phyloP scores from a whole-genome alignment of 1,284 basidiomycete genomes.

The Vanrija sp. region DNA sequence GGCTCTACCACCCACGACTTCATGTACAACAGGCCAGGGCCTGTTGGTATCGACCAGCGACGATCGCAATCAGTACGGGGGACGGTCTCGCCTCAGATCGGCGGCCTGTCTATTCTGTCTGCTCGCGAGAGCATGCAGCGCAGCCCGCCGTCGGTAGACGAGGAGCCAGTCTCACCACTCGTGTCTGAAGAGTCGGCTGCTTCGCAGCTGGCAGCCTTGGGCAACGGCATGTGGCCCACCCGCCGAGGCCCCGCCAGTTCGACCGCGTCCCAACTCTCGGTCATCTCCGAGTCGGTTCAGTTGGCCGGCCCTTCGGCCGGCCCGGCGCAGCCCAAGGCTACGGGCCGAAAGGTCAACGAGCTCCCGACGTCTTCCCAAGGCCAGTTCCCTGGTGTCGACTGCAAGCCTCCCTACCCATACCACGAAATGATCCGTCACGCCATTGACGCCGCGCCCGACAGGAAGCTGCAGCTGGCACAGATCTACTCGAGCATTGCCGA shows the following conservation, averaged over 20 bases:
- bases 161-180: constrained; percentile 20
- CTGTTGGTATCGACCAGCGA: constrained; percentile 6
- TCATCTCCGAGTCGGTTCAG: constrained; percentile 20
- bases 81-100: constrained; percentile 20
- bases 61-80: constrained; percentile 8
- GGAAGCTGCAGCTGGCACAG: constrained; percentile 45
- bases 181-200: constrained; percentile 19
- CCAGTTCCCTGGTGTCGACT: constrained; percentile 40
- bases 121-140: constrained; percentile 3
- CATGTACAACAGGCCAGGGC: constrained; percentile 1
- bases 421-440: constrained; percentile 48
- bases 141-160: constrained; percentile 8
- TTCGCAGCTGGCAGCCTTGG: constrained; percentile 15
- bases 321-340: constrained; percentile 1
- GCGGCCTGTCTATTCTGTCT: constrained; percentile 15
- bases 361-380: constrained; percentile 35
- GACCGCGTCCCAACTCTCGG: constrained; percentile 28
- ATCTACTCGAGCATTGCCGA: constrained; percentile 47
- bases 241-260: constrained; percentile 23
- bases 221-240: constrained; percentile 5
- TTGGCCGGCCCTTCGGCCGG: background rate
- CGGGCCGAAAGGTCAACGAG: constrained; percentile 37
- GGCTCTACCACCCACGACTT: constrained; percentile 7
- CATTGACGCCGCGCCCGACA: constrained; percentile 44
- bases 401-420: constrained; percentile 48